Evolutionary conservation across 257 asterid species (phyloP), one percentile per base, ranked within the genome.

Genomic region (Nemophila menziesii): DNA sequence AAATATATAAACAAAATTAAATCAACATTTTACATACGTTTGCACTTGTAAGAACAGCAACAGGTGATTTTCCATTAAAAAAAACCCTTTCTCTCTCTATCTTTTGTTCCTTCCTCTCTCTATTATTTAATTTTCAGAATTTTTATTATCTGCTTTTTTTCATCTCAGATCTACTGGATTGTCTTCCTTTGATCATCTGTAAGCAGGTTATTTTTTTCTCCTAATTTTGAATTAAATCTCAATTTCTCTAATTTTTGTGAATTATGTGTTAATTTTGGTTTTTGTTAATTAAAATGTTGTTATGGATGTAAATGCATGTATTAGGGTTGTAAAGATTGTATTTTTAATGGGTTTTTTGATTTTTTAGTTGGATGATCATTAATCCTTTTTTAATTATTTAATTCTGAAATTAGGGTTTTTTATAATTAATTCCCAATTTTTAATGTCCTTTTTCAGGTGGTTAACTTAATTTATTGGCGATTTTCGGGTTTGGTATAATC

Each of bases 401-500:
- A 15, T 10, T 39, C 18, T n/a, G 24, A 20, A 37, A 45, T 47
- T 56, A 56, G 61, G 46, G 23, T 41, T 56, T 29, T 50, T 20
- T 5, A 37, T 43, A 46, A 20, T 4, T 13, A 47, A 38, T 26
- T 62, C 44, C 8, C 55, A 33, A 40, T 22, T 46, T 38, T 29
- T 44, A 20, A 20, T 19, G 23, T 16, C 16, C 33, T 39, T 62
- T 8, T 41, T 8, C 51, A 62, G 72, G 48, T 43, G 39, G 19
- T 42, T 33, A 39, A 39, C 12, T 20, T 43, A 48, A 12, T 19
- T 57, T 34, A 45, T 58, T 43, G 51, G 33, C 36, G 5, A 45
- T 43, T 39, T 55, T 66, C 68, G 65, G 39, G 65, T 51, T 55
- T 55, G 29, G 20, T 16, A 16, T 23, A 23, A 54, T 52, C 51